These are phyloP conservation scores for Fraxinus albicans DNA, from an alignment of 305 asterid genomes.

Conservation along the genomic window DNA sequence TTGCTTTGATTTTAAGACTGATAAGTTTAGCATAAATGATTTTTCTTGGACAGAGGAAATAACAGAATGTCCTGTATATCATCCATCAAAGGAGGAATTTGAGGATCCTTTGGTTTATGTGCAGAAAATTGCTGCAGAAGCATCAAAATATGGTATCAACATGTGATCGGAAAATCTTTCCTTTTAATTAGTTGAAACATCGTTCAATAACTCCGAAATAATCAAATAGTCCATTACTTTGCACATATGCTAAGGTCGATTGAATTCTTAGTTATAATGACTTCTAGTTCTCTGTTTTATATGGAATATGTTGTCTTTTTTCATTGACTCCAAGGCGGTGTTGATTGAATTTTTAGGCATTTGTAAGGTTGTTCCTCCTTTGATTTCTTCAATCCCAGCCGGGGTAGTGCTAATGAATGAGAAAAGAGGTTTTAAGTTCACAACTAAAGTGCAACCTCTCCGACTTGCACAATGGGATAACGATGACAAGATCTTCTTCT, in stretches of 20 bases:
- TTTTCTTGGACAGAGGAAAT: conserved; percentile 31
- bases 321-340: neutral
- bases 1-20: neutral
- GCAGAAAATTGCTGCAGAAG: conserved; percentile 42
- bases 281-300: neutral
- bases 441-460: conserved; percentile 43
- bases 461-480: conserved; percentile 38
- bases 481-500: conserved; percentile 34
- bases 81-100: conserved; percentile 45
- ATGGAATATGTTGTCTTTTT: neutral
- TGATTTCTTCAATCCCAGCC: conserved; percentile 34
- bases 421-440: conserved; percentile 34
- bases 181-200: neutral
- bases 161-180: neutral
- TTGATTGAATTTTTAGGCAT: conserved; percentile 35
- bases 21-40: neutral
- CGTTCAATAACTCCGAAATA: neutral
- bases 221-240: neutral
- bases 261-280: no score
- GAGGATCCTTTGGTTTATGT: conserved; percentile 41
- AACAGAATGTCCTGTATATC: conserved; percentile 40
- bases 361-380: conserved; percentile 44
- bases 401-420: conserved; percentile 39
- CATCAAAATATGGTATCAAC: conserved; percentile 45
- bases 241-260: neutral